Evolutionary conservation across 306 rosid species (phyloP).

Genomic region (Medicago arabica): DNA sequence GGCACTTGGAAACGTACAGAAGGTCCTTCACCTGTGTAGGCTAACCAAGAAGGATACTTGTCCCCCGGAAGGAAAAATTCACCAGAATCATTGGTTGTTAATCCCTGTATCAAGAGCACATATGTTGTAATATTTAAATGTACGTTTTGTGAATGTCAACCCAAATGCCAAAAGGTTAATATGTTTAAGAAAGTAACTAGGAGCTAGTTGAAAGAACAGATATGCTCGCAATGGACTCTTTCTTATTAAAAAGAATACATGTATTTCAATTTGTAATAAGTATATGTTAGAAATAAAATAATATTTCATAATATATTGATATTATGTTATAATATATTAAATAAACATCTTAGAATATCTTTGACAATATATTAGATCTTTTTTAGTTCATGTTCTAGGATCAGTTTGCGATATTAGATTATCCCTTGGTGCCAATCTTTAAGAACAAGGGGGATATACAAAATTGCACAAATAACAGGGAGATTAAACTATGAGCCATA

Average conservation of each 20-base stretch:
- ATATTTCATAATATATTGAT: not conserved
- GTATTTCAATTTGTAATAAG: too few species aligned
- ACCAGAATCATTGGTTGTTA: not conserved
- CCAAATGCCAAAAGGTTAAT: not conserved
- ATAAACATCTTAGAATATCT: not conserved
- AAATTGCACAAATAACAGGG: too few species aligned
- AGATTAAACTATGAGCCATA: too few species aligned
- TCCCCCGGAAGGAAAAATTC: constrained; percentile 9
- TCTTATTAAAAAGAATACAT: too few species aligned
- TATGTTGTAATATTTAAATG: not conserved
- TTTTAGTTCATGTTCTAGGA: not conserved
- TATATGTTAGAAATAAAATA: not conserved
- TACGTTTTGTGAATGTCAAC: not conserved
- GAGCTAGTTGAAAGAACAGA: too few species aligned
- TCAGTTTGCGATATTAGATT: not conserved
- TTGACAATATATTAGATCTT: not conserved
- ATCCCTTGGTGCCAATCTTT: too few species aligned
- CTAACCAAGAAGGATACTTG: constrained; percentile 34
- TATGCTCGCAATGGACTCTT: too few species aligned
- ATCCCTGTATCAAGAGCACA: constrained; percentile 24
- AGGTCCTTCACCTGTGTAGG: not conserved
- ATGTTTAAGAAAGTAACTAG: not conserved
- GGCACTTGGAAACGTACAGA: constrained; percentile 25
- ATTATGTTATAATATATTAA: not conserved
- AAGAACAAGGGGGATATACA: too few species aligned